Base-by-base conservation (phyloP, 1,284 basidiomycete species). In the Athelia psychrophila region DNA sequence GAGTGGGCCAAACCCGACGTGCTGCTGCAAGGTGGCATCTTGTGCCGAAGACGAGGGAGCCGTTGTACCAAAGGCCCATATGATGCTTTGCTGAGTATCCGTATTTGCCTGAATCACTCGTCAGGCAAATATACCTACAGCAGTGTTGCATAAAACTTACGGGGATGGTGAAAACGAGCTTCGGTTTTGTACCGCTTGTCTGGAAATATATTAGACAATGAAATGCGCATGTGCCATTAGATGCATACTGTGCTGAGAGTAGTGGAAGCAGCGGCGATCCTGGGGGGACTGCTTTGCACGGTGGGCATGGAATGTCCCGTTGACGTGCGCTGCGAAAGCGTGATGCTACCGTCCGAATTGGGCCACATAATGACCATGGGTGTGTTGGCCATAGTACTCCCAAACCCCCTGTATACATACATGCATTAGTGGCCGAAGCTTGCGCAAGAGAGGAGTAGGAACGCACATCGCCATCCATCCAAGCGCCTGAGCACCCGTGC, bases 281-380 rank as follows among this genome's bases (percentile, higher is more conserved):
- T 65, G 0, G 78, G 69, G n/a, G 83, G 83, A 54, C 66, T 71
- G 16, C 66, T 50, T 44, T 74, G 78, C 22, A 81, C 72, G 19
- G 62, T 74, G 2, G 85, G 86, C 72, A 75, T 70, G 0, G 67
- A 61, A 48, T 81, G 66, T 3, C 58, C 57, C 2, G 69, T 52
- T 0, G 85, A 78, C 22, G 64, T 64, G 27, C 85, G 75, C 61
- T 88, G 85, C 13, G 82, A 84, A 25, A 87, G 65, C 10, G 81
- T 83, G 42, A 83, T 69, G 2, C 72, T 66, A 9, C 77, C 77
- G 54, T 81, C 76, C 12, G 65, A 63, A 58, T 84, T 83, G 6
- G 78, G 68, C 85, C 85, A 88, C 66, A 81, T 76, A 44, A 88
- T 80, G 48, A 86, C 79, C 80, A 86, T 81, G 0, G 80, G 77